Conservation (phyloP, 495 filamentous ascomycete species). For the Achaetomiella virescens region DNA sequence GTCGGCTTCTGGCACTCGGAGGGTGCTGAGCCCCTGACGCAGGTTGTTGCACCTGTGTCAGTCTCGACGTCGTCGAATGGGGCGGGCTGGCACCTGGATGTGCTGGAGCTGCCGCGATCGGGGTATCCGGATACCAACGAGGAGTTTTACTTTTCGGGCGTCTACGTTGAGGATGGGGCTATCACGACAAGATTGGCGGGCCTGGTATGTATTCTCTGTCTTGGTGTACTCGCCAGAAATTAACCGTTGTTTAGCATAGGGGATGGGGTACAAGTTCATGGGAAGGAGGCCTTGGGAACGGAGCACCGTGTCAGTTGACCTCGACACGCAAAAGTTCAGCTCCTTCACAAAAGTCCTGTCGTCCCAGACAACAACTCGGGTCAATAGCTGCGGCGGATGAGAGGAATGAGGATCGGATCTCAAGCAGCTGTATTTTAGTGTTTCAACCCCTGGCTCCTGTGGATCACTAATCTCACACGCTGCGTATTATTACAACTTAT, state of each 20-base stretch:
- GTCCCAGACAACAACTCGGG: too few species aligned
- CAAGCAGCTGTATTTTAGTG: too few species aligned
- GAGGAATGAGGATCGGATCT: too few species aligned
- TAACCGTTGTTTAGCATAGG: background rate
- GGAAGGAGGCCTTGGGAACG: conserved; percentile 39
- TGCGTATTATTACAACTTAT: too few species aligned
- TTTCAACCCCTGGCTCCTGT: too few species aligned
- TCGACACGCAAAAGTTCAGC: too few species aligned
- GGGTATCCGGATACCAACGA: conserved; percentile 49
- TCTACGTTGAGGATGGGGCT: conserved; percentile 61
- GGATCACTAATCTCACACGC: too few species aligned
- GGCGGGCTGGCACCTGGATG: conserved; percentile 70
- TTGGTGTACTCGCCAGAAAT: conserved; percentile 30
- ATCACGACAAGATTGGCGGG: conserved; percentile 50
- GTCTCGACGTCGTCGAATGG: conserved; percentile 58
- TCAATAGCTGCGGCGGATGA: too few species aligned
- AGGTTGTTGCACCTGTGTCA: conserved; percentile 52
- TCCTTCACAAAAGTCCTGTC: too few species aligned
- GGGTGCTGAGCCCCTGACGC: conserved; percentile 48
- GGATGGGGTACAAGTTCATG: too few species aligned
- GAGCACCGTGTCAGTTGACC: too few species aligned
- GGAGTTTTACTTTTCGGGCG: conserved; percentile 71
- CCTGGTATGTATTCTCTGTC: conserved; percentile 34
- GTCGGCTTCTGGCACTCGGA: conserved; percentile 68
- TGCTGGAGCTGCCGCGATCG: conserved; percentile 58